These are phyloP conservation scores for Rhizopus delemar DNA, from an alignment of 371 early-diverging fungal genomes.

Conservation along the genomic window DNA sequence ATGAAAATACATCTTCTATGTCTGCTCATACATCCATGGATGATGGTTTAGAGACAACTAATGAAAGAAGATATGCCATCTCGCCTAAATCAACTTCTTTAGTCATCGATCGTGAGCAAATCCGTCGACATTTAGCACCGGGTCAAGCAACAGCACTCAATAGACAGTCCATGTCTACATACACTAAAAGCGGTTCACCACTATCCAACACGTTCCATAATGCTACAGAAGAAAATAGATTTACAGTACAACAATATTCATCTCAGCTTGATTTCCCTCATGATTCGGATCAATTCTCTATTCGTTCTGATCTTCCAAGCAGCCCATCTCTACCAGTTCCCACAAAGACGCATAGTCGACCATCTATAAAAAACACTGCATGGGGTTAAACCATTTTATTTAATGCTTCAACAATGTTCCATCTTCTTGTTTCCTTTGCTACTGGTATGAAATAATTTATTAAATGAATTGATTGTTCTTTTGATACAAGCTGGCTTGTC, in stretches of 20 bases:
- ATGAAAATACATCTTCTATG: constrained; percentile 2
- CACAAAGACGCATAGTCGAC: constrained; percentile 4
- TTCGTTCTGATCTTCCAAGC: constrained; percentile 12
- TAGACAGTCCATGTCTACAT: not conserved
- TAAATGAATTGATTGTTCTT: constrained; percentile 16
- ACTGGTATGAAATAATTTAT: constrained; percentile 18
- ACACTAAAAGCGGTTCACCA: not conserved
- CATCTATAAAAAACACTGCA: constrained; percentile 13
- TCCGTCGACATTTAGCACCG: constrained; percentile 25
- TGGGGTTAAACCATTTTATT: constrained; percentile 9
- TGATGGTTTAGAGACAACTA: not conserved
- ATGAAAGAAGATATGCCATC: not conserved
- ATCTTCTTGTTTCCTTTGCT: constrained; percentile 15
- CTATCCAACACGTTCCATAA: not conserved
- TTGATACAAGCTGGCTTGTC: constrained; percentile 4
- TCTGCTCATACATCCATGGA: not conserved
- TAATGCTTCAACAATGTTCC: constrained; percentile 2
- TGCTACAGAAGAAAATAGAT: not conserved
- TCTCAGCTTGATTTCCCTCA: constrained; percentile 23
- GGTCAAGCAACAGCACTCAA: constrained; percentile 15
- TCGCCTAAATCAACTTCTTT: not conserved
- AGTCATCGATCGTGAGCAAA: constrained; percentile 23
- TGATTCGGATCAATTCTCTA: constrained; percentile 30
- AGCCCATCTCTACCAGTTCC: not conserved
- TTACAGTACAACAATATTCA: not conserved